A percentile compares a stretch with the other conserved stretches of the same genome.
Conservation (phyloP, 2,329 filamentous ascomycete species). For the Penicillium corylophilum region DNA sequence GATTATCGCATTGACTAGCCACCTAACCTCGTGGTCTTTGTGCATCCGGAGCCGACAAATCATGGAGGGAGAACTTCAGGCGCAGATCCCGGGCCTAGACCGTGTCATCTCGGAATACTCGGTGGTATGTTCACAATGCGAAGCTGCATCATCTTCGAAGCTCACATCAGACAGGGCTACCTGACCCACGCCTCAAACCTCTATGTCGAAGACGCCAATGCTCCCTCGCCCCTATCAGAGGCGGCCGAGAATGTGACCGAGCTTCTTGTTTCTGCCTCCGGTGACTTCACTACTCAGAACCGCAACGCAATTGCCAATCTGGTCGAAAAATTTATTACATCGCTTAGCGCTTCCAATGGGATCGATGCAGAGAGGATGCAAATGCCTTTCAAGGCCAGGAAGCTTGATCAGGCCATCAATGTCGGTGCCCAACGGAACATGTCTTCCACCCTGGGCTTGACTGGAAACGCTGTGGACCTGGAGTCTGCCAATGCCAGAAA, state of each 20-base stretch:
- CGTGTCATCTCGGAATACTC: conserved; percentile 88
- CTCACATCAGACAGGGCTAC: conserved; percentile 61
- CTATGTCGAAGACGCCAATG: conserved; percentile 70
- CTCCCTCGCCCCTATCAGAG: conserved; percentile 75
- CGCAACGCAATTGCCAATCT: conserved; percentile 77
- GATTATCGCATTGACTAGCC: conserved; percentile 8
- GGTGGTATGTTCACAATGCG: conserved; percentile 49
- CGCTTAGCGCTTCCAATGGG: conserved; percentile 72
- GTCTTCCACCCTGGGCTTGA: conserved; percentile 88
- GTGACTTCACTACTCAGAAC: conserved; percentile 69
- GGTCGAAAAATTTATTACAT: conserved; percentile 85
- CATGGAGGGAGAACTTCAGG: conserved; percentile 87
- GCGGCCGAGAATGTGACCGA: conserved; percentile 83
- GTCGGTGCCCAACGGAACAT: conserved; percentile 93
- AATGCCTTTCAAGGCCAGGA: conserved; percentile 73
- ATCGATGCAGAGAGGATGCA: conserved; percentile 64
- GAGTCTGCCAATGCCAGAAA: conserved; percentile 91
- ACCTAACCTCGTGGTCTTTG: background rate
- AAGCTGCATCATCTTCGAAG: conserved; percentile 1
- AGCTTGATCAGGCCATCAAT: conserved; percentile 91
- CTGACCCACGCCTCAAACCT: conserved; percentile 87
- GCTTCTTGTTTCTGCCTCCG: conserved; percentile 88
- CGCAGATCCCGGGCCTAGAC: conserved; percentile 82
- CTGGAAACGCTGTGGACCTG: conserved; percentile 80
- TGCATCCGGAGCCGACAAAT: conserved; percentile 3